Base-by-base conservation (phyloP, 352 stramenopile species). In the Globisporangium paroecandrum region DNA sequence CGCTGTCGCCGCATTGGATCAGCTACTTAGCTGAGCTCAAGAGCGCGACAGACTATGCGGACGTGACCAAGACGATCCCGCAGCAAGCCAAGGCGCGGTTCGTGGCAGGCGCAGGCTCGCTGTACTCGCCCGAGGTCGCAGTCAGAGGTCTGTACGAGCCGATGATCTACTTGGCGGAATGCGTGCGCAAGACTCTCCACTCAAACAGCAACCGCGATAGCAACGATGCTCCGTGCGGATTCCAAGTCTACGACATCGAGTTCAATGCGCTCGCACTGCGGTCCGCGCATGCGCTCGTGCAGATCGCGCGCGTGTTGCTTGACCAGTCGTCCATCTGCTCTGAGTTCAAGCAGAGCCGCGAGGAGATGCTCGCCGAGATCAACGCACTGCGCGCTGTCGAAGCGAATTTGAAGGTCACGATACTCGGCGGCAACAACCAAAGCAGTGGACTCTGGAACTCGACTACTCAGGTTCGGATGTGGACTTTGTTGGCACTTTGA, bases 231-330 rank as follows among this genome's bases (percentile, higher is more conserved):
- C 64, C 66, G 4, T 68, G 56, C 4, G 34, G 36, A 2, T 85
- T 94, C 43, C 66, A 70, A n/a, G 83, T 91, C 4, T 67, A 86
- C 36, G 87, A 95, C 65, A 76, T 90, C 51, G 87, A 95, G 67
- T 95, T 93, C 69, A 95, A 95, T 67, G 64, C 87, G 6, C 67
- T 95, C 24, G 77, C 84, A n/a, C 74, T 94, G 41, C 78, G 82
- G 18, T 94, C 85, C 8, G 73, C 82, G 1, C 69, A 83, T 24
- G 78, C 78, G 8, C 74, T 95, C 22, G 71, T 83, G 20, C 83
- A 86, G 32, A 95, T 95, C 60, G 83, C 79, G 0, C 76, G 65
- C 15, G 75, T 93, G 43, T 72, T 95, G 13, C 56, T 79, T 7
- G 78, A 89, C 12, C 81, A 90, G 20, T 85, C 81, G 20, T 89